Conservation (phyloP, 305 asterid species). For the Fraxinus platypoda region DNA sequence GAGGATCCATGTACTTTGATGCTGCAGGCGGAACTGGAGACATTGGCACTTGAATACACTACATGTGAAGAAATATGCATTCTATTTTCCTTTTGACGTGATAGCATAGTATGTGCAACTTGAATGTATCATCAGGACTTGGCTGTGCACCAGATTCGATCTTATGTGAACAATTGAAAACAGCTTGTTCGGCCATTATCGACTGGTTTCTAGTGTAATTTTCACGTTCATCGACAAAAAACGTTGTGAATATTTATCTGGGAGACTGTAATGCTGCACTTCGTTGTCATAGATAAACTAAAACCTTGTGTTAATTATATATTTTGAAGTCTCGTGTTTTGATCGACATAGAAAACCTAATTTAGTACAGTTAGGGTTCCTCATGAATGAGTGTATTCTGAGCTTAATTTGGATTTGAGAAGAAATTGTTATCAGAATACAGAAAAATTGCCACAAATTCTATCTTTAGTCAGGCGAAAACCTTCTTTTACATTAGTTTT, state of each 20-base stretch:
- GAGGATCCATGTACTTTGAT: conserved; percentile 20
- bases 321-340: background rate
- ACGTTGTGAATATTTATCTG: no score
- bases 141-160: background rate
- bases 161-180: background rate
- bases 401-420: background rate
- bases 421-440: background rate
- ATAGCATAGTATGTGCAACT: background rate
- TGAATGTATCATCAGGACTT: background rate
- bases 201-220: background rate
- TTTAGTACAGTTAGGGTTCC: background rate
- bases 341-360: background rate
- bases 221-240: background rate
- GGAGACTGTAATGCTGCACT: background rate
- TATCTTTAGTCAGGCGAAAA: background rate
- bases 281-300: background rate
- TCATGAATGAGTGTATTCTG: background rate
- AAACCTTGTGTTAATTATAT: background rate
- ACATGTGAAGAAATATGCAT: background rate
- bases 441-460: background rate
- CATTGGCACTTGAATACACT: conserved; percentile 6
- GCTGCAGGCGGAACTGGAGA: conserved; percentile 21
- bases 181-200: background rate
- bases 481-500: background rate
- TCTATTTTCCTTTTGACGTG: background rate